A percentile compares a stretch with the other conserved stretches of the same genome.
Evolutionary conservation across 345 rosid species (phyloP).

Genomic region (Eucalyptus polyanthemos): DNA sequence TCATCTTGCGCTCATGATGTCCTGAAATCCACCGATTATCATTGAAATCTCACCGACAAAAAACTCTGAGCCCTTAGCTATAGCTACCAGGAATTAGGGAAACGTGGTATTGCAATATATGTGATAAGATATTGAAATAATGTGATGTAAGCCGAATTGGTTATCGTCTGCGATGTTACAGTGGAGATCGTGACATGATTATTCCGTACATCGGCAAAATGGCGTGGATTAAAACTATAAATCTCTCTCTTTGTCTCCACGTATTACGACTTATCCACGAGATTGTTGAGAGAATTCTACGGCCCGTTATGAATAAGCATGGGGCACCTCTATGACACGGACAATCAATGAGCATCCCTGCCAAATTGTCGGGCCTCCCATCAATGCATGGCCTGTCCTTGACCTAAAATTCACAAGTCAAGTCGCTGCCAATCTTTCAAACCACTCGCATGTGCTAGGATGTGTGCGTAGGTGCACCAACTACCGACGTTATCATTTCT

Average conservation of each 20-base stretch:
- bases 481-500: neutral
- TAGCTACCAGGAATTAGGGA: neutral
- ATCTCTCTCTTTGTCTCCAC: neutral
- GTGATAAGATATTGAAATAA: neutral
- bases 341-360: no score
- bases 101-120: neutral
- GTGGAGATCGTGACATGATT: constrained; percentile 16
- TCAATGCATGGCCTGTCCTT: neutral
- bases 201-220: constrained; percentile 5
- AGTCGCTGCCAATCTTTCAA: neutral
- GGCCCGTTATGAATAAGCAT: no score
- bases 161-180: neutral
- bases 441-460: neutral
- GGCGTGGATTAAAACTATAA: neutral
- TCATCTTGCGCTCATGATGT: neutral
- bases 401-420: neutral
- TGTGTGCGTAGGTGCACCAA: neutral
- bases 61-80: neutral
- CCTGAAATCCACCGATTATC: neutral
- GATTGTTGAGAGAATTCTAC: no score
- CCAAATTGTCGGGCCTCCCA: no score
- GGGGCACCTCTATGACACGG: no score
- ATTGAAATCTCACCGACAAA: neutral
- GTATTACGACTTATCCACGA: no score
- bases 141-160: neutral